Percentiles rank a stretch among this genome's conserved stretches.
Conservation (phyloP, 2,329 filamentous ascomycete genomes). For the Fusarium verrucosum region DNA sequence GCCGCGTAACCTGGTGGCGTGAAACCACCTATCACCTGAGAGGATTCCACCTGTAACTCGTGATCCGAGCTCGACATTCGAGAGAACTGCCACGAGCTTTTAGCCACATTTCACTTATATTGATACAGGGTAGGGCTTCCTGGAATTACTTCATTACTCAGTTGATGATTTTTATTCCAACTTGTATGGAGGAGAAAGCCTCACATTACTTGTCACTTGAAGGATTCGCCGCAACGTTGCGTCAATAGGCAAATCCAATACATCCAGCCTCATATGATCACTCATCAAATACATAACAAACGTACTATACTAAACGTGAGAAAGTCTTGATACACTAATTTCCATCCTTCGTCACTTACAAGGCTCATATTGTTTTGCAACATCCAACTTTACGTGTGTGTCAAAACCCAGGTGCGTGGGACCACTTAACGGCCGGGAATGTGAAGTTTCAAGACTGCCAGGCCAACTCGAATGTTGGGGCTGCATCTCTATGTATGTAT, state of each 20-base stretch:
- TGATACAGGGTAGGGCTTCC: neutral
- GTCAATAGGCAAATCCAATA: conserved; percentile 11
- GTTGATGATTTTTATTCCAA: neutral
- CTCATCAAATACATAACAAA: neutral
- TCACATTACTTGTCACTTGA: neutral
- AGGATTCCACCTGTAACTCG: conserved; percentile 26
- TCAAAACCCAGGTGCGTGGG: conserved; percentile 1
- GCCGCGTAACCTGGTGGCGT: conserved; percentile 27
- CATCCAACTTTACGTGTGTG: neutral
- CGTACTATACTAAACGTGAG: neutral
- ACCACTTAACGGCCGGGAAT: conserved; percentile 11
- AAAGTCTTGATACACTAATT: neutral
- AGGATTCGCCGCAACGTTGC: conserved; percentile 28
- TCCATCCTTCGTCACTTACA: neutral
- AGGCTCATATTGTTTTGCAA: neutral
- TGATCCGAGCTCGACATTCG: conserved; percentile 11
- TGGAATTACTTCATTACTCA: neutral
- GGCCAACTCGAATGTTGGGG: neutral
- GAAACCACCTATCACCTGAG: conserved; percentile 7
- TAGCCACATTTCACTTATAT: conserved; percentile 33
- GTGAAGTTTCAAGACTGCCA: neutral
- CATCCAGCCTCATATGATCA: neutral
- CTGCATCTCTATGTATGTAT: conserved; percentile 1
- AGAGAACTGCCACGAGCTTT: conserved; percentile 2
- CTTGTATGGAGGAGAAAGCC: neutral